phyloP scores from a whole-genome alignment of 2,329 filamentous ascomycete genomes.

The Purpureocillium lavendulum region DNA sequence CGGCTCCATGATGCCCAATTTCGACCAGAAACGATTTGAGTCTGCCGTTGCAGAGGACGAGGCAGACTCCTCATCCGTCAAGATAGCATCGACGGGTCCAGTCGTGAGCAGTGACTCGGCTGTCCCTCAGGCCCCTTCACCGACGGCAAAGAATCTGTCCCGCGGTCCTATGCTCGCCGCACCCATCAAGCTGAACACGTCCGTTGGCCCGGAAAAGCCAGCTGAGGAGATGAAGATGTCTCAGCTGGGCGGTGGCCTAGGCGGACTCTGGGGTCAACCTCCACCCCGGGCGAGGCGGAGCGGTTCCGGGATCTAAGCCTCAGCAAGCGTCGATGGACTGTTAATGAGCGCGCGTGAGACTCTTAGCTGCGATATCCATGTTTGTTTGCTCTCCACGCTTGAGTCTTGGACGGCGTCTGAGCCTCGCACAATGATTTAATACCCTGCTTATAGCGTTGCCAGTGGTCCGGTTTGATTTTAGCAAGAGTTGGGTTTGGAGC shows the following conservation, averaged over 20 bases:
- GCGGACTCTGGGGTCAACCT: conserved; percentile 37
- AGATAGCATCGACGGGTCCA: background rate
- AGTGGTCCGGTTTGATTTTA: background rate
- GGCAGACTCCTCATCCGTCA: background rate
- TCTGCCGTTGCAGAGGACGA: conserved; percentile 1
- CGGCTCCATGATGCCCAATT: conserved; percentile 42
- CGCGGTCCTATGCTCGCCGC: conserved; percentile 21
- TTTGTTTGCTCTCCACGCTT: conserved; percentile 1
- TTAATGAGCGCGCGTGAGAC: conserved; percentile 35
- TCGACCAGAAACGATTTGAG: conserved; percentile 31
- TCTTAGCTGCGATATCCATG: background rate
- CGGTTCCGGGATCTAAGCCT: conserved; percentile 34
- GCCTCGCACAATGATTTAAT: background rate
- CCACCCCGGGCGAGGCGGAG: conserved; percentile 37
- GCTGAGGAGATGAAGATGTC: conserved; percentile 22
- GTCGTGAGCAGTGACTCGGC: conserved; percentile 7
- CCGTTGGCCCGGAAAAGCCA: conserved; percentile 19
- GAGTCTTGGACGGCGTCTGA: too few species aligned
- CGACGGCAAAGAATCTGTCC: conserved; percentile 9
- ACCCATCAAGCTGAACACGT: conserved; percentile 26
- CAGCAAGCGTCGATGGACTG: conserved; percentile 47
- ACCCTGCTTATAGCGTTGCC: background rate
- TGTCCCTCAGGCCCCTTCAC: background rate
- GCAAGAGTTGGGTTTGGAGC: background rate
- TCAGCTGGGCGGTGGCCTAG: conserved; percentile 27